Evolutionary conservation across 805 yeast species (phyloP).

Genomic region (Zygoascus tannicola): DNA sequence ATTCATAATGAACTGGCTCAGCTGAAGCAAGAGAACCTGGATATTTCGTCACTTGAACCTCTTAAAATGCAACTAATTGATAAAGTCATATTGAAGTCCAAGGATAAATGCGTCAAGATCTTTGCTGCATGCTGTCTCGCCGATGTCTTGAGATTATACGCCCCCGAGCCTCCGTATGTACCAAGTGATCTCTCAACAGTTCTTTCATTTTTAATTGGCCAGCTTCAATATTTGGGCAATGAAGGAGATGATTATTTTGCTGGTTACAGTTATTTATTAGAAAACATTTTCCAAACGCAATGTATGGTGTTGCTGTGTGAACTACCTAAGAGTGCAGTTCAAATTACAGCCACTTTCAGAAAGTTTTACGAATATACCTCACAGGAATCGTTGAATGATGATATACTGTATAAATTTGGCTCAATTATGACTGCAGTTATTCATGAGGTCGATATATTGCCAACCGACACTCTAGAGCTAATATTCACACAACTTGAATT

Average conservation of each 20-base stretch:
- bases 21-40: conserved; percentile 51
- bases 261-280: conserved; percentile 56
- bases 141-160: conserved; percentile 67
- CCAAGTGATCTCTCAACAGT: conserved; percentile 51
- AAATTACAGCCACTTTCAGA: conserved; percentile 49
- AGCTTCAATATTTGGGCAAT: conserved; percentile 44
- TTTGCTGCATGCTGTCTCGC: conserved; percentile 63
- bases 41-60: conserved; percentile 36
- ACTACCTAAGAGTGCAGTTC: conserved; percentile 48
- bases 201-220: conserved; percentile 56
- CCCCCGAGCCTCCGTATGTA: conserved; percentile 86
- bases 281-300: conserved; percentile 64
- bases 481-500: too few relatives aligned
- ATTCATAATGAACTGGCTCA: conserved; percentile 43
- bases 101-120: conserved; percentile 61
- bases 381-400: conserved; percentile 33
- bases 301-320: conserved; percentile 68
- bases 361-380: conserved; percentile 49
- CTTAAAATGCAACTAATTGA: conserved; percentile 46
- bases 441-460: conserved; percentile 59
- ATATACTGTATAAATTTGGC: conserved; percentile 45
- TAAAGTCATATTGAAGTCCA: conserved; percentile 49
- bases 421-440: conserved; percentile 70
- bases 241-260: conserved; percentile 49
- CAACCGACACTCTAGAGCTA: too few relatives aligned